A percentile compares a stretch with the other conserved stretches of the same genome.
Evolutionary conservation across 2,329 filamentous ascomycete species (phyloP).

Genomic region (Xylaria sp.): DNA sequence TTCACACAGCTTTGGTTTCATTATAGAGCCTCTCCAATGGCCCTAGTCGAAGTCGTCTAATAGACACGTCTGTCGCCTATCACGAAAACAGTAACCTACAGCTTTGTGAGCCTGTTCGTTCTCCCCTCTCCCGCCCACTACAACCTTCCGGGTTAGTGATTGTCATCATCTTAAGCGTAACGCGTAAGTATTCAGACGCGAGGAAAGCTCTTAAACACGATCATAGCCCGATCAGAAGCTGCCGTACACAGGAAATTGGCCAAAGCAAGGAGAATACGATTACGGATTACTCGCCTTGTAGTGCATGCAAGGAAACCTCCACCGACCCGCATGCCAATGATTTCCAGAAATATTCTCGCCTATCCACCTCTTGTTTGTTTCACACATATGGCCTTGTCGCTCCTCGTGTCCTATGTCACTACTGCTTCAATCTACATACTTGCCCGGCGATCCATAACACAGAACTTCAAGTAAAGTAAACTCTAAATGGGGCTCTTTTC

Average conservation of each 20-base stretch:
- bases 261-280: background rate
- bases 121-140: background rate
- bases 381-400: background rate
- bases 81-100: conserved; percentile 12
- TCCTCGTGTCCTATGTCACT: too few species aligned
- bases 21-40: conserved; percentile 12
- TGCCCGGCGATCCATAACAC: background rate
- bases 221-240: background rate
- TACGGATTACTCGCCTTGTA: background rate
- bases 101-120: conserved; percentile 11
- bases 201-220: background rate
- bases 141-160: background rate
- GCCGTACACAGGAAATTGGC: background rate
- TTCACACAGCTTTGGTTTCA: conserved; percentile 15
- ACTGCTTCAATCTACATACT: background rate
- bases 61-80: background rate
- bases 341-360: background rate
- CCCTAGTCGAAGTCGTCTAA: background rate
- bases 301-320: conserved; percentile 27
- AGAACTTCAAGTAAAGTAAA: background rate
- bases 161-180: background rate
- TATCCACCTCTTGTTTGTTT: background rate
- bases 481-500: background rate
- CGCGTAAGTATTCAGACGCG: background rate
- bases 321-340: conserved; percentile 1